Conservation (phyloP, 2,329 filamentous ascomycete genomes). For the Macrophomina pseudophaseolina region DNA sequence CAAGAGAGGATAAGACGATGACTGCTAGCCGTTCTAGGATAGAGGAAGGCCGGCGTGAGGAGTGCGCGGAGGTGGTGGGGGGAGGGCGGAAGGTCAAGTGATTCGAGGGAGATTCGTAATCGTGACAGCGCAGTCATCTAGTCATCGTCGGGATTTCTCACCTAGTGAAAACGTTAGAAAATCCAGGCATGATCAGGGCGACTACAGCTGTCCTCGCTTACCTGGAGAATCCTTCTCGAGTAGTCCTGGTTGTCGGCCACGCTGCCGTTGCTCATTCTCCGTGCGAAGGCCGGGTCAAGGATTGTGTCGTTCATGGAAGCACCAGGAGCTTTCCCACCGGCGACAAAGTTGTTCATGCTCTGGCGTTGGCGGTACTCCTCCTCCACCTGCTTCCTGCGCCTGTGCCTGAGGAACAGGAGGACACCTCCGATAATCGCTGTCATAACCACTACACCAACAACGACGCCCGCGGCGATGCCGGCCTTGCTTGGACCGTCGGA, state of each 20-base stretch:
- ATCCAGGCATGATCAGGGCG: neutral
- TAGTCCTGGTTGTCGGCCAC: constrained; percentile 98
- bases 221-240: constrained; percentile 92
- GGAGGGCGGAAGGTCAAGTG: constrained; percentile 25
- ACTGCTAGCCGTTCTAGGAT: neutral
- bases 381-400: constrained; percentile 77
- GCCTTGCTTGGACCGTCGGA: constrained; percentile 66
- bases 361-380: constrained; percentile 80
- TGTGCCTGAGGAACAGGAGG: constrained; percentile 77
- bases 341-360: constrained; percentile 73
- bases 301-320: constrained; percentile 80
- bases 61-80: constrained; percentile 19
- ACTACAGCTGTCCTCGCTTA: constrained; percentile 51
- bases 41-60: constrained; percentile 2
- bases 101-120: constrained; percentile 28
- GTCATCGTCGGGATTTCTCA: constrained; percentile 28
- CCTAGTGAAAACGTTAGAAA: constrained; percentile 13
- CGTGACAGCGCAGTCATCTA: constrained; percentile 28
- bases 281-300: constrained; percentile 81
- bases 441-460: constrained; percentile 78
- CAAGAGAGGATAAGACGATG: constrained; percentile 18
- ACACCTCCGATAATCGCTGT: constrained; percentile 69
- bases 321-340: constrained; percentile 66
- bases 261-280: constrained; percentile 89
- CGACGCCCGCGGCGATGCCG: constrained; percentile 85